Conservation (phyloP, 345 rosid species). For the Syzygium aromaticum region DNA sequence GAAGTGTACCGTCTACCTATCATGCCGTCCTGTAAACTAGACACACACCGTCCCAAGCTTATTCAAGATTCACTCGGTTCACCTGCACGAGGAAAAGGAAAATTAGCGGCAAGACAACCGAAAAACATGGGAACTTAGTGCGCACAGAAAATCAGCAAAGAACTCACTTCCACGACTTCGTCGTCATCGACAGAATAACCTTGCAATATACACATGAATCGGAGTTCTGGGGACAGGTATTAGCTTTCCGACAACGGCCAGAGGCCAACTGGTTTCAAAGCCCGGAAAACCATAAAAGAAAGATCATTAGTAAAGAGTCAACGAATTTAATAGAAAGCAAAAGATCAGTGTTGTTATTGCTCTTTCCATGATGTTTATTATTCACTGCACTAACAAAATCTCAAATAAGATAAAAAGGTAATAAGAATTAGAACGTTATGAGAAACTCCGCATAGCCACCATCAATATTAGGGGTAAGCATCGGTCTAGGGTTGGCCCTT, state of each 20-base stretch:
- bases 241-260: conserved; percentile 64
- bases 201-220: conserved; percentile 6
- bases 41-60: not conserved
- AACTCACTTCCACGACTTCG: not conserved
- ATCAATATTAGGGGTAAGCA: too few species aligned
- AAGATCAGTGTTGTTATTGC: not conserved
- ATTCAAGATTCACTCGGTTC: conserved; percentile 14
- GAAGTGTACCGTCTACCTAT: not conserved
- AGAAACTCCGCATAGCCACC: not conserved
- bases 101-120: not conserved
- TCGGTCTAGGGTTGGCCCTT: too few species aligned
- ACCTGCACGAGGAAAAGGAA: conserved; percentile 17
- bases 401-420: not conserved
- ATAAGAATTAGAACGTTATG: not conserved
- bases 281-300: not conserved
- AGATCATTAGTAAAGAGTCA: not conserved
- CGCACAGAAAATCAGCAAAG: not conserved
- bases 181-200: not conserved
- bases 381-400: not conserved
- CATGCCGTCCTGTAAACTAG: not conserved
- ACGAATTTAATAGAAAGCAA: not conserved
- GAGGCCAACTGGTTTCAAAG: conserved; percentile 73
- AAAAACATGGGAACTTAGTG: not conserved
- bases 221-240: conserved; percentile 70
- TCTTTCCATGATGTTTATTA: not conserved